Conservation (phyloP, 2,329 filamentous ascomycete genomes). For the Paecilomyces sp. region DNA sequence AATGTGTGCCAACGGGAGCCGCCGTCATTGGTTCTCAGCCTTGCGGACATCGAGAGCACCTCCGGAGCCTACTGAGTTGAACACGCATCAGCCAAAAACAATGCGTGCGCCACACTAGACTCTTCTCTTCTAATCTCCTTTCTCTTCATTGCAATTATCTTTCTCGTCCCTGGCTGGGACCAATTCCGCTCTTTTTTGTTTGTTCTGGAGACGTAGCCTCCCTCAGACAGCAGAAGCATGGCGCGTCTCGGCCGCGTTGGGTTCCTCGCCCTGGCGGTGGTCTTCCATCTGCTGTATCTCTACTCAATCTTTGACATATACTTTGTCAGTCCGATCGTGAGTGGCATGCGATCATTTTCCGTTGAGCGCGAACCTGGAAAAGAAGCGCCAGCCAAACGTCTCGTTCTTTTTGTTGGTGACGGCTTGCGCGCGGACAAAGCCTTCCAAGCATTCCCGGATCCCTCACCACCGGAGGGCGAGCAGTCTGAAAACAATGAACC, state of each 20-base stretch:
- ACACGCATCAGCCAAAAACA: background rate
- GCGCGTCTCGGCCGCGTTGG: slow-evolving; percentile 61
- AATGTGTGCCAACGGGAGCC: background rate
- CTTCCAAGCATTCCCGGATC: slow-evolving; percentile 87
- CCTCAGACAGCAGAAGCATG: slow-evolving; percentile 21
- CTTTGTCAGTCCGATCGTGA: slow-evolving; percentile 94
- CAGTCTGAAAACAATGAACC: slow-evolving; percentile 37
- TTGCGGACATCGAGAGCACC: background rate
- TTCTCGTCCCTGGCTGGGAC: slow-evolving; percentile 7
- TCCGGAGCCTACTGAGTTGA: background rate
- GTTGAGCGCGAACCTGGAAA: slow-evolving; percentile 54
- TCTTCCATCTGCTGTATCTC: slow-evolving; percentile 91
- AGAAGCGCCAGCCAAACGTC: slow-evolving; percentile 75
- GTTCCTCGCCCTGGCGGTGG: slow-evolving; percentile 79
- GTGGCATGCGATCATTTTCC: slow-evolving; percentile 79
- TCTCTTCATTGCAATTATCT: slow-evolving; percentile 6
- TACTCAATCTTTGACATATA: slow-evolving; percentile 98
- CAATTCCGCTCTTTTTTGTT: slow-evolving; percentile 14
- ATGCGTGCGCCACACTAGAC: background rate
- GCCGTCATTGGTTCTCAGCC: background rate
- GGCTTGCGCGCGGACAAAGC: slow-evolving; percentile 96
- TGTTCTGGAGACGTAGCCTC: background rate
- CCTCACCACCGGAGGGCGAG: slow-evolving; percentile 49
- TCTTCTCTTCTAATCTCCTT: slow-evolving; percentile 10
- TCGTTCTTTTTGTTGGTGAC: slow-evolving; percentile 95